phyloP scores from a whole-genome alignment of 2,329 filamentous ascomycete species.

The Arthrobotrys iridis region DNA sequence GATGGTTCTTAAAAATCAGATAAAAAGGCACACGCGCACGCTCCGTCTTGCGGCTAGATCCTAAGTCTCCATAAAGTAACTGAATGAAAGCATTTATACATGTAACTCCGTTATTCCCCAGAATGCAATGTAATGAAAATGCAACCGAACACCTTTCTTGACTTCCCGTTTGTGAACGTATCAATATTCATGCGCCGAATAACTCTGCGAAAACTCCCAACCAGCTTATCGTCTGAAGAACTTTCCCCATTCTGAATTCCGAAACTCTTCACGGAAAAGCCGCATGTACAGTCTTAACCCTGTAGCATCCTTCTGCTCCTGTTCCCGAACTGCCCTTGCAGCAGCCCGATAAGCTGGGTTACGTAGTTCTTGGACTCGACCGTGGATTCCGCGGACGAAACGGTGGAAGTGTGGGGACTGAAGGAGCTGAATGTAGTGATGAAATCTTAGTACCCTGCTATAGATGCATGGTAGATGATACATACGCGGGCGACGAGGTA shows the following conservation, averaged over 20 bases:
- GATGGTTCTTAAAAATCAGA: too few species aligned
- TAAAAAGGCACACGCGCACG: too few species aligned
- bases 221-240: slow-evolving; percentile 27
- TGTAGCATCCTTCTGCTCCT: slow-evolving; percentile 31
- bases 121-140: too few species aligned
- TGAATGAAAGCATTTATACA: too few species aligned
- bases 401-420: slow-evolving; percentile 50
- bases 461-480: neutral
- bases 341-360: slow-evolving; percentile 34
- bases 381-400: slow-evolving; percentile 37
- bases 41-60: too few species aligned
- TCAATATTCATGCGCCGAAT: neutral
- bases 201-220: neutral
- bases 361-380: slow-evolving; percentile 38
- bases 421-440: slow-evolving; percentile 22
- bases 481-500: slow-evolving; percentile 48
- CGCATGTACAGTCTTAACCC: slow-evolving; percentile 29
- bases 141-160: too few species aligned
- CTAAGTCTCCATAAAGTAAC: too few species aligned
- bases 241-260: slow-evolving; percentile 48
- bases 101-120: too few species aligned
- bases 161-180: too few species aligned
- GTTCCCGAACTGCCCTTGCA: slow-evolving; percentile 24
- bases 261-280: slow-evolving; percentile 48
- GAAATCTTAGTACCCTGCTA: neutral